phyloP scores from a whole-genome alignment of 805 yeast species.

The Wickerhamomyces chambardii region DNA sequence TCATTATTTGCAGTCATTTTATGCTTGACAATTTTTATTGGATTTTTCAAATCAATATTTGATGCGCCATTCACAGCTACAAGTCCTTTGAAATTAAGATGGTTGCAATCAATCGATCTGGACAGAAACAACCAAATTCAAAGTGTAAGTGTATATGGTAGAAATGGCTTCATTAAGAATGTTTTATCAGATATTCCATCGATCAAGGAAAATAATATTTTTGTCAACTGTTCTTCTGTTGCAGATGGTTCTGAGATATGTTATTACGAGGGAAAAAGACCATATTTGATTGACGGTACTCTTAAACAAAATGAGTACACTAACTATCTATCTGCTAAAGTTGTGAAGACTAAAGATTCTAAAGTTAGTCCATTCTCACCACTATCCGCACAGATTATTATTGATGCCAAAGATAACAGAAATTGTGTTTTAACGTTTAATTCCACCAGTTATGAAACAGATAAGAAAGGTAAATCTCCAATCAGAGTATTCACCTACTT shows the following conservation, averaged over 20 bases:
- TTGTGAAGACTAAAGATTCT: slow-evolving; percentile 33
- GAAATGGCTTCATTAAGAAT: slow-evolving; percentile 35
- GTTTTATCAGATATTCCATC: slow-evolving; percentile 59
- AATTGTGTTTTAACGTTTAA: slow-evolving; percentile 56
- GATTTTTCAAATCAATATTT: slow-evolving; percentile 27
- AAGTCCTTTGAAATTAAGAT: slow-evolving; percentile 66
- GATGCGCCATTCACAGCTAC: slow-evolving; percentile 49
- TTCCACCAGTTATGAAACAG: slow-evolving; percentile 29
- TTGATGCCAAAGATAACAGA: slow-evolving; percentile 54
- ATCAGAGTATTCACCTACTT: slow-evolving; percentile 54
- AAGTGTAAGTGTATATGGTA: slow-evolving; percentile 38
- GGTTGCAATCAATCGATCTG: slow-evolving; percentile 53
- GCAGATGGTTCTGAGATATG: slow-evolving; percentile 46
- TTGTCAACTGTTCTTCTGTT: slow-evolving; percentile 25
- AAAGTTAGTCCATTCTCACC: slow-evolving; percentile 53
- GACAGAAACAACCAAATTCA: slow-evolving; percentile 18
- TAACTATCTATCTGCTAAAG: slow-evolving; percentile 40
- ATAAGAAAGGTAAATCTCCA: slow-evolving; percentile 36
- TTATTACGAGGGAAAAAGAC: slow-evolving; percentile 38
- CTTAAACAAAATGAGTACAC: slow-evolving; percentile 22
- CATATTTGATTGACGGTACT: slow-evolving; percentile 34
- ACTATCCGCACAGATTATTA: slow-evolving; percentile 49
- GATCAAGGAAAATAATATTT: slow-evolving; percentile 26
- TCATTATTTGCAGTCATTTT: slow-evolving; percentile 34
- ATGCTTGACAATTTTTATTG: slow-evolving; percentile 25